Percentiles rank a stretch among this genome's conserved stretches.
These are phyloP conservation scores for Backusella psychrophila DNA, from an alignment of 192 early-diverging fungal genomes.

Conservation along the genomic window DNA sequence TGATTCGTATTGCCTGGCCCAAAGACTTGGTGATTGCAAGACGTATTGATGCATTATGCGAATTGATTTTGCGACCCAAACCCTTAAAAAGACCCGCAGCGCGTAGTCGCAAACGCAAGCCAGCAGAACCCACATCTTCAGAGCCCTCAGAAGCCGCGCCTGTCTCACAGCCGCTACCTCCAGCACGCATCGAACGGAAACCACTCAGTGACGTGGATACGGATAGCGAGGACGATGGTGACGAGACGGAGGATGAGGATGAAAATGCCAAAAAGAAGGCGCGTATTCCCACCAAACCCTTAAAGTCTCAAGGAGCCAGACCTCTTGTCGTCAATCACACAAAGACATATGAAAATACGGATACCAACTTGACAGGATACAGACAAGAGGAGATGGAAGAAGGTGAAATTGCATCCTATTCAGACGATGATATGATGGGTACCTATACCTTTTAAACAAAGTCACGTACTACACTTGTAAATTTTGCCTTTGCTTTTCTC, in stretches of 20 bases:
- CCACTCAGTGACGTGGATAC: slow-evolving; percentile 5
- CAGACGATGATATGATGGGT: slow-evolving; percentile 9
- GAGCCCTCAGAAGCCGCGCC: not conserved
- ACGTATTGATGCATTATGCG: slow-evolving; percentile 52
- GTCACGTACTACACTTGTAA: not conserved
- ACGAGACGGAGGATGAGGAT: not conserved
- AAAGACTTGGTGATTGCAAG: slow-evolving; percentile 52
- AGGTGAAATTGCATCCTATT: slow-evolving; percentile 8
- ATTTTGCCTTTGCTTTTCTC: not conserved
- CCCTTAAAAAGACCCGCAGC: slow-evolving; percentile 37
- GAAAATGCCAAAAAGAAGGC: not conserved
- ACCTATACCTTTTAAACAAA: not conserved
- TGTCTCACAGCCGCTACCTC: not conserved
- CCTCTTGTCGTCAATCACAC: not conserved
- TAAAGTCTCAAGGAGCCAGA: slow-evolving; percentile 2
- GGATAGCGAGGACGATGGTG: slow-evolving; percentile 2
- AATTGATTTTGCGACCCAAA: slow-evolving; percentile 49
- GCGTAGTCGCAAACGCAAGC: slow-evolving; percentile 17
- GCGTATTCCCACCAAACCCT: slow-evolving; percentile 1
- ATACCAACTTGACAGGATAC: not conserved
- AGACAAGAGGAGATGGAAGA: slow-evolving; percentile 15
- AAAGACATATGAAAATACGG: not conserved
- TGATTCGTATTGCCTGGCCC: slow-evolving; percentile 50
- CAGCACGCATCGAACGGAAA: not conserved
- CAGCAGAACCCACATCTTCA: not conserved